Percentiles rank a stretch among this genome's conserved stretches.
Conservation (phyloP, 1,139 yeast genomes). For the Blastobotrys aristatus region DNA sequence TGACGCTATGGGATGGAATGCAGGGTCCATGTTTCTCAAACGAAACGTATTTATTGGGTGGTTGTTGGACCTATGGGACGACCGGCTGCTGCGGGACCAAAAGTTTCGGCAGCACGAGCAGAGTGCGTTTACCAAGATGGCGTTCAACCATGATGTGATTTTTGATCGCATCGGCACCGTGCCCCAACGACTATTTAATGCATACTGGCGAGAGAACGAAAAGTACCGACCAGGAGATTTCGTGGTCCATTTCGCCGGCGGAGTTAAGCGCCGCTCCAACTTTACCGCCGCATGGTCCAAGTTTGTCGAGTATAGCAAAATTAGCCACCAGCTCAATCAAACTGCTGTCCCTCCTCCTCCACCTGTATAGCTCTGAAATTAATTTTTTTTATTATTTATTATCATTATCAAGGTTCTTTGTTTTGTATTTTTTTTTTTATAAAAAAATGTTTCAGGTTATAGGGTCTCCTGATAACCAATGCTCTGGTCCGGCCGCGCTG, state of each 20-base stretch:
- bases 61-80: slow-evolving; percentile 12
- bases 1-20: slow-evolving; percentile 32
- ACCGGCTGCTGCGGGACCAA: slow-evolving; percentile 7
- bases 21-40: slow-evolving; percentile 36
- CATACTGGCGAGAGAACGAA: slow-evolving; percentile 3
- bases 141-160: neutral
- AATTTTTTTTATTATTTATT: too few species aligned
- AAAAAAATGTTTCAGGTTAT: too few species aligned
- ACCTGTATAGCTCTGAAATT: too few species aligned
- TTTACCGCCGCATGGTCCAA: neutral
- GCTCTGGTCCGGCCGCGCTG: too few species aligned
- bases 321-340: neutral
- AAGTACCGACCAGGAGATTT: slow-evolving; percentile 7
- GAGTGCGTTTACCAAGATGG: slow-evolving; percentile 7
- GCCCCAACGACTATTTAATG: slow-evolving; percentile 7
- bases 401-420: too few species aligned
- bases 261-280: neutral
- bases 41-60: slow-evolving; percentile 29
- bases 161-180: slow-evolving; percentile 7
- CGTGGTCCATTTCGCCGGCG: slow-evolving; percentile 10
- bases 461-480: too few species aligned
- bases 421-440: too few species aligned
- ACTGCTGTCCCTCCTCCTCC: too few species aligned
- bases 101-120: slow-evolving; percentile 9
- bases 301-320: neutral